Evolutionary conservation across 352 stramenopile species (phyloP).

Genomic region (Sclerospora graminicola): DNA sequence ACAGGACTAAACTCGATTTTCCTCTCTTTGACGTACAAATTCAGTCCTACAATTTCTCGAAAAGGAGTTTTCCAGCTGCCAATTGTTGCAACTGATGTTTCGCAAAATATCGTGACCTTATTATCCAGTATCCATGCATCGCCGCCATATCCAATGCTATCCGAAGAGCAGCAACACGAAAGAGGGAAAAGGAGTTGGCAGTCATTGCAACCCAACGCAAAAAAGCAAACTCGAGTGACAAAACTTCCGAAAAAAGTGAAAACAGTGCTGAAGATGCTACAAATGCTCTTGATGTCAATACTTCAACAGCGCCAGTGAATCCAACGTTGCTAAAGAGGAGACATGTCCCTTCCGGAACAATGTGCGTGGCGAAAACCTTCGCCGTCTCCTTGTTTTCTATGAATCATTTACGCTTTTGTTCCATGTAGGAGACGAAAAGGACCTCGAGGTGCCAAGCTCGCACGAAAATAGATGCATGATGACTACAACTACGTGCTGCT

Average conservation of each 20-base stretch:
- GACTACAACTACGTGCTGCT: too few relatives aligned
- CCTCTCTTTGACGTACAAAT: constrained; percentile 52
- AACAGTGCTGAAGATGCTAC: neutral
- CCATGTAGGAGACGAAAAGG: constrained; percentile 33
- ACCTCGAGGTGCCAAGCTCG: constrained; percentile 38
- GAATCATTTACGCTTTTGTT: neutral
- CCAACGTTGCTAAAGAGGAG: constrained; percentile 32
- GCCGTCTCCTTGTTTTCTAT: neutral
- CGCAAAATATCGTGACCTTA: constrained; percentile 24
- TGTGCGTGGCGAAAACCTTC: constrained; percentile 21
- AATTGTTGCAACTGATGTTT: constrained; percentile 18
- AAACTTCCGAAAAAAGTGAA: neutral
- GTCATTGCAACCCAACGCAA: neutral
- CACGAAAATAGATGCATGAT: constrained; percentile 25
- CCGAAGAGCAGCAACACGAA: constrained; percentile 14
- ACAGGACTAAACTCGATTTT: constrained; percentile 10
- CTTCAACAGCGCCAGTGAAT: constrained; percentile 2
- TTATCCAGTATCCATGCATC: constrained; percentile 27
- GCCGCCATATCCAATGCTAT: constrained; percentile 25
- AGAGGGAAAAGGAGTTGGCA: constrained; percentile 2
- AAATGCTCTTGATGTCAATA: constrained; percentile 1
- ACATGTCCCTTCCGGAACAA: constrained; percentile 33
- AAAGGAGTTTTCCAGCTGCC: constrained; percentile 36
- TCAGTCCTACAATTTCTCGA: constrained; percentile 40
- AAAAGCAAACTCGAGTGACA: neutral